These are phyloP conservation scores for Phenoliferia sp. DNA, from an alignment of 1,284 basidiomycete species.

Conservation along the genomic window DNA sequence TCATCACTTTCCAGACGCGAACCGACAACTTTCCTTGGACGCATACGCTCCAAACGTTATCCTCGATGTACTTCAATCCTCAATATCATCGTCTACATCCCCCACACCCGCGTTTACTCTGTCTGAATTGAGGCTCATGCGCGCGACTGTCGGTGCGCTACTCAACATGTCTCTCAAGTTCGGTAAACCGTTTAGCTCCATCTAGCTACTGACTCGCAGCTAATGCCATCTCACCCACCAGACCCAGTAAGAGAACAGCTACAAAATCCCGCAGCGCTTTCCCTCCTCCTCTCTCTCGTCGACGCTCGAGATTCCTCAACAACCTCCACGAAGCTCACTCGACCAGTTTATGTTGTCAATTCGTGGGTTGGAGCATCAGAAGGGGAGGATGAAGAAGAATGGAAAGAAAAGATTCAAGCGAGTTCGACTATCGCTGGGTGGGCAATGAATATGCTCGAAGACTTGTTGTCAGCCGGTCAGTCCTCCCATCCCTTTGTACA, in stretches of 20 bases:
- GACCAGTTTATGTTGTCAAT: slow-evolving; percentile 63
- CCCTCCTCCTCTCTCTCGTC: slow-evolving; percentile 60
- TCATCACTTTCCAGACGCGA: slow-evolving; percentile 9
- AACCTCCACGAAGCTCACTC: slow-evolving; percentile 40
- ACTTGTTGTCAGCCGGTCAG: slow-evolving; percentile 20
- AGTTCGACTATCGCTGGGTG: slow-evolving; percentile 35
- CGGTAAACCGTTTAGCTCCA: slow-evolving; percentile 48
- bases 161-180: slow-evolving; percentile 73
- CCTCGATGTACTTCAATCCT: not conserved
- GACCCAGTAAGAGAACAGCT: slow-evolving; percentile 65
- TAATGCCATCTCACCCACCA: slow-evolving; percentile 37
- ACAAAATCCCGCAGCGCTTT: slow-evolving; percentile 59
- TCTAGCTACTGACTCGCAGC: not conserved
- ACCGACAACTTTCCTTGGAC: slow-evolving; percentile 6
- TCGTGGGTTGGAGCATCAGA: slow-evolving; percentile 51
- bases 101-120: not conserved
- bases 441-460: slow-evolving; percentile 29
- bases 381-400: slow-evolving; percentile 52
- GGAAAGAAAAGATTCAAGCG: slow-evolving; percentile 62
- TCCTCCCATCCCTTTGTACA: not conserved
- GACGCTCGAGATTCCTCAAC: slow-evolving; percentile 6
- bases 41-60: not conserved
- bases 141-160: slow-evolving; percentile 71
- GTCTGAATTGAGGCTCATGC: slow-evolving; percentile 58
- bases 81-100: not conserved